Conservation (phyloP, 2,329 filamentous ascomycete genomes). For the Tolypocladium ophioglossoides region DNA sequence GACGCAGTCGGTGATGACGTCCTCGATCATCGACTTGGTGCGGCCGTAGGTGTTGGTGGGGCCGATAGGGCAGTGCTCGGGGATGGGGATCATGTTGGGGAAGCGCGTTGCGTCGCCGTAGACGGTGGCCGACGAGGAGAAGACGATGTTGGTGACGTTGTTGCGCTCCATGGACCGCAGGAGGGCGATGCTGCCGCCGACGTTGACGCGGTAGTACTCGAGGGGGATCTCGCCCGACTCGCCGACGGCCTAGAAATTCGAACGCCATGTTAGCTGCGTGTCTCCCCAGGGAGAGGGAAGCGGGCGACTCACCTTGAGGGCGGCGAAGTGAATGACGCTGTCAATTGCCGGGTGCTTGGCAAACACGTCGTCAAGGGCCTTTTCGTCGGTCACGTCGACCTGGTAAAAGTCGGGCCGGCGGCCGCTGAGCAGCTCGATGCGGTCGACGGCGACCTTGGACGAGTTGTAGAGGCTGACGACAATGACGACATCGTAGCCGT, state of each 20-base stretch:
- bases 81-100: constrained; percentile 97
- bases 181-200: constrained; percentile 81
- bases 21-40: constrained; percentile 89
- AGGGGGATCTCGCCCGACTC: constrained; percentile 90
- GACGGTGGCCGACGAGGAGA: constrained; percentile 95
- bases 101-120: constrained; percentile 96
- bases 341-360: constrained; percentile 84
- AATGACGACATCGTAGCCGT: constrained; percentile 93
- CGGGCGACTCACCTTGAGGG: constrained; percentile 58
- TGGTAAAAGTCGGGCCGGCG: constrained; percentile 80
- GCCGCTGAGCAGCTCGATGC: constrained; percentile 87
- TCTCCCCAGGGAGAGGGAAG: not conserved
- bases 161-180: constrained; percentile 79
- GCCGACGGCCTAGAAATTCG: constrained; percentile 63
- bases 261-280: constrained; percentile 7
- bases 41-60: constrained; percentile 97
- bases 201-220: constrained; percentile 97
- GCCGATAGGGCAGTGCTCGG: constrained; percentile 89
- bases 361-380: constrained; percentile 77
- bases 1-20: constrained; percentile 83
- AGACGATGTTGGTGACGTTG: constrained; percentile 94
- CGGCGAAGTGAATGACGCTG: constrained; percentile 97
- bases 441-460: constrained; percentile 79
- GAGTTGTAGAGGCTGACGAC: constrained; percentile 98
- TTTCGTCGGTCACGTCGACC: constrained; percentile 79